Evolutionary conservation across 1,284 basidiomycete genomes (phyloP).

Genomic region (Pseudozyma pruni): DNA sequence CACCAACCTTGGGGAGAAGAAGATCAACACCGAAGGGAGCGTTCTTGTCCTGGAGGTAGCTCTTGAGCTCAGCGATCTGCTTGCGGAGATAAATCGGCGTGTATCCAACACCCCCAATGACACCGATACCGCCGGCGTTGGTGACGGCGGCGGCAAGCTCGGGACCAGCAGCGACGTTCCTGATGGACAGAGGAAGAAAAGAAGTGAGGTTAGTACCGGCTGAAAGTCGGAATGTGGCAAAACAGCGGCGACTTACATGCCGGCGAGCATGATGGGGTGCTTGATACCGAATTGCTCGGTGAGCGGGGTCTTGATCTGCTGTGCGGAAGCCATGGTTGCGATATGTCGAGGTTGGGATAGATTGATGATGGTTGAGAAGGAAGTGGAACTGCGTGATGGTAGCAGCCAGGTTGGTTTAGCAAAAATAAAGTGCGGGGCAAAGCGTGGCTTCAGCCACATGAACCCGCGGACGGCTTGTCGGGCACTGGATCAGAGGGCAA

Average conservation of each 20-base stretch:
- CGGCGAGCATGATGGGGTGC: conserved; percentile 87
- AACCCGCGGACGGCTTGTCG: not conserved
- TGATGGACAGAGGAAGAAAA: conserved; percentile 1
- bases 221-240: not conserved
- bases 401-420: no score
- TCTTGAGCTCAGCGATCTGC: conserved; percentile 52
- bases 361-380: not conserved
- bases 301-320: conserved; percentile 55
- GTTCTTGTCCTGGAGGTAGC: conserved; percentile 57
- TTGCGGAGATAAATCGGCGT: conserved; percentile 41
- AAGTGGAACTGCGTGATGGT: not conserved
- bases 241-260: conserved; percentile 63
- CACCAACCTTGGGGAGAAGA: conserved; percentile 63
- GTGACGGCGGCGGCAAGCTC: conserved; percentile 61
- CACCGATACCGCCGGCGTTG: conserved; percentile 61
- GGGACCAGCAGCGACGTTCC: conserved; percentile 62
- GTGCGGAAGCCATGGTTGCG: conserved; percentile 46
- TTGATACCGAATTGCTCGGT: conserved; percentile 75
- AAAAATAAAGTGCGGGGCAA: conserved; percentile 8
- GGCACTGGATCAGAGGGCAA: not conserved
- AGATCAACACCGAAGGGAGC: conserved; percentile 62
- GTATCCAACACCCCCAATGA: conserved; percentile 63
- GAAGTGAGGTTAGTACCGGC: not conserved
- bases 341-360: not conserved
- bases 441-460: no score